Percentiles rank a stretch among this genome's conserved stretches.
Conservation (phyloP, 352 stramenopile genomes). For the Stephanocyclus meneghinianus region DNA sequence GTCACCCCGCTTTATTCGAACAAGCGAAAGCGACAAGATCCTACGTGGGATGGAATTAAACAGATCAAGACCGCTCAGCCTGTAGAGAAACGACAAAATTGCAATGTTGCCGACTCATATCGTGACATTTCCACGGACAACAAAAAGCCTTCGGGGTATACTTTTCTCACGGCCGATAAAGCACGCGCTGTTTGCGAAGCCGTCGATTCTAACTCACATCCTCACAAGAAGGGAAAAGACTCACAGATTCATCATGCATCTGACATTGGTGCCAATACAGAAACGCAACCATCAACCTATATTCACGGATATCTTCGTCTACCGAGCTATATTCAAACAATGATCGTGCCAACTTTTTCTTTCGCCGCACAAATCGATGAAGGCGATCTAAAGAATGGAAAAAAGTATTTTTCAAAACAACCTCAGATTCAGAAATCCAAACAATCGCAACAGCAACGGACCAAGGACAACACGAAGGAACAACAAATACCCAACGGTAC, state of each 20-base stretch:
- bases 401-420: background rate
- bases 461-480: conserved; percentile 18
- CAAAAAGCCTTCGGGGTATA: conserved; percentile 65
- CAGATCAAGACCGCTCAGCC: background rate
- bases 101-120: background rate
- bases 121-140: background rate
- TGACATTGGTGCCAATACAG: background rate
- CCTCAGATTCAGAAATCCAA: background rate
- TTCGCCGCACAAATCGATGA: conserved; percentile 10
- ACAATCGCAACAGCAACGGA: conserved; percentile 3
- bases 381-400: conserved; percentile 17
- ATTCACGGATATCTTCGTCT: conserved; percentile 37
- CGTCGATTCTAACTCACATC: conserved; percentile 15
- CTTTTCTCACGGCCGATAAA: conserved; percentile 45
- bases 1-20: conserved; percentile 51
- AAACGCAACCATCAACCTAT: conserved; percentile 12
- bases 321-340: conserved; percentile 22
- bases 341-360: conserved; percentile 47
- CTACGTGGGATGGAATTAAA: background rate
- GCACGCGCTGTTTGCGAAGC: conserved; percentile 43
- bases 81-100: background rate
- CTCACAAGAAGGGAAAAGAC: background rate
- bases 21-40: conserved; percentile 15
- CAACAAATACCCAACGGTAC: conserved; percentile 36
- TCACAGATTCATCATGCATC: background rate